phyloP scores from a whole-genome alignment of 225 moss, liverwort and hornwort species.

The Neckera pumila region DNA sequence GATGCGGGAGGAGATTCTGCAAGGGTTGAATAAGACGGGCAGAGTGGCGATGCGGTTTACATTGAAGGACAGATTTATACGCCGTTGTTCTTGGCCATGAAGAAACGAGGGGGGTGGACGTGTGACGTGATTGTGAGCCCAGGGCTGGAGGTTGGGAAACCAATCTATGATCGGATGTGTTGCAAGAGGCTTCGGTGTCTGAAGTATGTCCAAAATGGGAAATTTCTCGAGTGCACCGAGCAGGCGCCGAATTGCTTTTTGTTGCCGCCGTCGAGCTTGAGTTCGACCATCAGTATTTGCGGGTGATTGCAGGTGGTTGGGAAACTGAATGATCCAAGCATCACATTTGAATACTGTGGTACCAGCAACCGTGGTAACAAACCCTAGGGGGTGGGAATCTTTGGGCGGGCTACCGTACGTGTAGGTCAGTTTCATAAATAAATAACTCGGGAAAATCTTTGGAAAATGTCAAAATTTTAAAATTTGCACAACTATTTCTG shows the following conservation, averaged over 20 bases:
- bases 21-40: neutral
- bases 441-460: too few species aligned
- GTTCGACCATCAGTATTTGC: neutral
- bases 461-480: too few species aligned
- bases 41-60: neutral
- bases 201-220: fast-evolving
- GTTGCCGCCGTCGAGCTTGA: neutral
- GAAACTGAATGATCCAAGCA: neutral
- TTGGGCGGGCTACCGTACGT: too few species aligned
- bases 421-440: too few species aligned
- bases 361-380: too few species aligned
- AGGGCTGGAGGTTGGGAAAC: neutral
- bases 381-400: too few species aligned
- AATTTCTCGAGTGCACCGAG: neutral
- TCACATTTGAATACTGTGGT: too few species aligned
- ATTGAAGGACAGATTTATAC: constrained; percentile 8
- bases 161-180: neutral
- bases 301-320: neutral
- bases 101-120: neutral
- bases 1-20: neutral
- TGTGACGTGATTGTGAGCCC: constrained; percentile 23
- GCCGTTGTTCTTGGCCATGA: constrained; percentile 4
- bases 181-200: neutral
- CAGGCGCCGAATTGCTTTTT: neutral
- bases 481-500: too few species aligned